Base-by-base conservation (phyloP, 2,329 filamentous ascomycete genomes). In the Microsporum audouinii region DNA sequence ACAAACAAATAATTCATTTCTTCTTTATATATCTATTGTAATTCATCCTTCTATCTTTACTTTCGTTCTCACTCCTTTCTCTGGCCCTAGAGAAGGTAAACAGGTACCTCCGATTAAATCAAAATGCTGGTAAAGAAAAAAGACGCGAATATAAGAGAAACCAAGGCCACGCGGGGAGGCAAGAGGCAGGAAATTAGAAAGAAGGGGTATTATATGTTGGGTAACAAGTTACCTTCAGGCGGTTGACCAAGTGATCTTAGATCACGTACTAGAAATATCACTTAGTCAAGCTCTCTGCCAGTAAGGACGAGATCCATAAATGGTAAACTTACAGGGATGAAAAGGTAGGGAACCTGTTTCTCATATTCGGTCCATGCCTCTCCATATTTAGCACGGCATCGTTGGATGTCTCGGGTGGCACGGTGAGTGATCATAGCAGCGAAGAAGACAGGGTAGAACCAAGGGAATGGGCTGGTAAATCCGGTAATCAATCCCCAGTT, bases 381-480 rank as follows among this genome's bases (percentile, higher is more conserved):
- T 27, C 89, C 89, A 73, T 95, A 95, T 79, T 89, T 91, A 67
- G 79, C 79, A 60, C 83, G 81, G 75, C 89, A 95, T 65, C 85
- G 80, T 71, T 87, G 79, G 63, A 91, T 88, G 70, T 95, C 89
- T 63, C 89, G 81, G 65, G 78, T 78, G 3, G 88, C 87, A 62
- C 89, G 86, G 73, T 95, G 89, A 7, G 84, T 79, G 69, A 94
- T 92, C 88, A 92, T 92, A 66, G 76, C 75, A 17, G 79, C 78
- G 72, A 95, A 95, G 78, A 95, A 95, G 39, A 88, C 73, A 0
- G 88, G 87, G 71, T 95, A 92, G 75, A 95, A 94, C 88, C 89
- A 95, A 0, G 89, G 89, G 76, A 92, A 91, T 0, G 89, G 88
- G 70, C 86, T 89, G 39, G 79, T 78, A 75, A 92, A 91, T 8